A percentile compares a stretch with the other conserved stretches of the same genome.
These are phyloP conservation scores for Candida pseudoglaebosa DNA, from an alignment of 805 yeast genomes.

Conservation along the genomic window DNA sequence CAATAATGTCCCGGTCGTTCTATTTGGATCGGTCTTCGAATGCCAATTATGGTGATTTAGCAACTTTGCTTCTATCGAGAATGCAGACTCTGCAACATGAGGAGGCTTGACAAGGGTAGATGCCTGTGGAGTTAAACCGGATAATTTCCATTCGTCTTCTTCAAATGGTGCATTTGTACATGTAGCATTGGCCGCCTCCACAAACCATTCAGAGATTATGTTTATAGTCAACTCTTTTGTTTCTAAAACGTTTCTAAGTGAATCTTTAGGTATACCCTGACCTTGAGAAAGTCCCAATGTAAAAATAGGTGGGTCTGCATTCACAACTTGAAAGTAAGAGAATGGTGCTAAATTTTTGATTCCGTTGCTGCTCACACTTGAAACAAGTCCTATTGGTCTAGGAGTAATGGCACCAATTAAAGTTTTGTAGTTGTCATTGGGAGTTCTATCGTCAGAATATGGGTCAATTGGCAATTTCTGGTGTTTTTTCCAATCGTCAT, in stretches of 20 bases:
- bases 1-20: conserved; percentile 33
- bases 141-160: conserved; percentile 52
- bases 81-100: conserved; percentile 59
- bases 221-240: conserved; percentile 54
- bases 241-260: conserved; percentile 44
- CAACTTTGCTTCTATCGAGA: conserved; percentile 54
- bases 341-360: conserved; percentile 55
- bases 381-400: conserved; percentile 57
- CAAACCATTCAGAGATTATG: conserved; percentile 59
- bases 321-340: conserved; percentile 48
- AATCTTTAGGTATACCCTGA: conserved; percentile 41
- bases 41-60: conserved; percentile 41
- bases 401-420: conserved; percentile 54
- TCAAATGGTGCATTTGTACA: conserved; percentile 45
- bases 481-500: conserved; percentile 41
- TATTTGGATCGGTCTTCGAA: conserved; percentile 34
- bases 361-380: conserved; percentile 45
- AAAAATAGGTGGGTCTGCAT: conserved; percentile 57
- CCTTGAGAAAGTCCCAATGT: conserved; percentile 45
- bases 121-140: conserved; percentile 47
- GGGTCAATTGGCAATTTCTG: conserved; percentile 50
- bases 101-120: conserved; percentile 48
- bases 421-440: conserved; percentile 46
- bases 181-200: conserved; percentile 58
- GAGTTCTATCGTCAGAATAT: conserved; percentile 32